phyloP scores from a whole-genome alignment of 192 early-diverging fungal species.

The Podila horticola region DNA sequence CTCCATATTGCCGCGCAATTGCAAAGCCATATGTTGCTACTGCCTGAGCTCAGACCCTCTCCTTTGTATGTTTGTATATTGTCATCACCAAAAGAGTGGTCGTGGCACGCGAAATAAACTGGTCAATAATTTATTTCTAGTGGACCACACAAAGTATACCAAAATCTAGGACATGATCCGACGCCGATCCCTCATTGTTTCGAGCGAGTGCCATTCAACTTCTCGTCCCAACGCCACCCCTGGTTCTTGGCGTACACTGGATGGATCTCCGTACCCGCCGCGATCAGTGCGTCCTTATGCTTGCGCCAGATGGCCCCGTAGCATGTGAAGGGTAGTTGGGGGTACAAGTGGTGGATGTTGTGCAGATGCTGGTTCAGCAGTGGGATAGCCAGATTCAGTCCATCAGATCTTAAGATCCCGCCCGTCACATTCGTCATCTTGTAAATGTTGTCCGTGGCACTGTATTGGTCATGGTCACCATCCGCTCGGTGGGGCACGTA shows the following conservation, averaged over 20 bases:
- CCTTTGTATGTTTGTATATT: no score
- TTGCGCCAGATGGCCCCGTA: slow-evolving; percentile 42
- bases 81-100: no score
- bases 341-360: slow-evolving; percentile 48
- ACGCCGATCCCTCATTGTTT: no score
- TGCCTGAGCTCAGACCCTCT: no score
- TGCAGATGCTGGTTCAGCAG: slow-evolving; percentile 48
- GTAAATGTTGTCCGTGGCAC: slow-evolving; percentile 38
- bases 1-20: no score
- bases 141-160: no score
- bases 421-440: slow-evolving; percentile 45
- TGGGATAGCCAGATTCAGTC: slow-evolving; percentile 37
- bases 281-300: slow-evolving; percentile 41
- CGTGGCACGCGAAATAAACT: no score
- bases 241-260: slow-evolving; percentile 23
- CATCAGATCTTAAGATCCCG: slow-evolving; percentile 30
- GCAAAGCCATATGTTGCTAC: no score
- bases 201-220: slow-evolving; percentile 2
- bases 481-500: slow-evolving; percentile 42
- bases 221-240: slow-evolving; percentile 36
- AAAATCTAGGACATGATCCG: no score
- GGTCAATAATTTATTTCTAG: no score
- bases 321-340: slow-evolving; percentile 40
- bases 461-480: slow-evolving; percentile 26
- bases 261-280: slow-evolving; percentile 32